phyloP scores from a whole-genome alignment of 2,329 filamentous ascomycete species.

The Colletotrichum paranaense region DNA sequence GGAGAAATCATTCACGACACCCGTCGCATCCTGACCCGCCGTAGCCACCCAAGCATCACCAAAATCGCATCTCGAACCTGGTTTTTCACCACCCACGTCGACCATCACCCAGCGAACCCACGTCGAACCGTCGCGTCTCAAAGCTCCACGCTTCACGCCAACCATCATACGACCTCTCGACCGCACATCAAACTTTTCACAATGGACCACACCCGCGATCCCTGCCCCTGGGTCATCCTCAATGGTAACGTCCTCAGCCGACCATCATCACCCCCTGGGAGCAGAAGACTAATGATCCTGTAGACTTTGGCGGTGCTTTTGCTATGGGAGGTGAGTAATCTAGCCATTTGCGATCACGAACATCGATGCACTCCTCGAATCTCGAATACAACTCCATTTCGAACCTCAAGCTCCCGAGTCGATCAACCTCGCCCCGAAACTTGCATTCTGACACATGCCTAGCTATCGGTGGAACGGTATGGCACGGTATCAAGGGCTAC shows the following conservation, averaged over 20 bases:
- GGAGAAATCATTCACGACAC: constrained; percentile 33
- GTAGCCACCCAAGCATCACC: neutral
- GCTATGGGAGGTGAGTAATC: constrained; percentile 77
- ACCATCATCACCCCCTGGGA: neutral
- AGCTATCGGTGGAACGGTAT: constrained; percentile 83
- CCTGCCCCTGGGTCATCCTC: constrained; percentile 95
- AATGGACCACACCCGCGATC: constrained; percentile 97
- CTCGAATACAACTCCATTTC: neutral
- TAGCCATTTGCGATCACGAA: constrained; percentile 52
- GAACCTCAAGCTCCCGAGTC: neutral
- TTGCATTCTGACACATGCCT: neutral
- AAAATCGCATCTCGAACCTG: neutral
- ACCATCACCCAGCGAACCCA: neutral
- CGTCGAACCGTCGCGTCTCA: neutral
- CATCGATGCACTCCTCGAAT: neutral
- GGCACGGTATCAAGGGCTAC: constrained; percentile 97
- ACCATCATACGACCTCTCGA: constrained; percentile 29
- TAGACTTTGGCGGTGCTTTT: constrained; percentile 92
- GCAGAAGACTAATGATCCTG: neutral
- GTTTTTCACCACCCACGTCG: neutral
- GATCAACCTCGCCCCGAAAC: neutral
- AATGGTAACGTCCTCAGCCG: constrained; percentile 62
- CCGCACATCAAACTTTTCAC: constrained; percentile 16
- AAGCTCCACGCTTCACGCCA: neutral
- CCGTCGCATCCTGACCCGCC: neutral